Conservation (phyloP, 1,139 yeast genomes). For the Scheffersomyces stambukii region DNA sequence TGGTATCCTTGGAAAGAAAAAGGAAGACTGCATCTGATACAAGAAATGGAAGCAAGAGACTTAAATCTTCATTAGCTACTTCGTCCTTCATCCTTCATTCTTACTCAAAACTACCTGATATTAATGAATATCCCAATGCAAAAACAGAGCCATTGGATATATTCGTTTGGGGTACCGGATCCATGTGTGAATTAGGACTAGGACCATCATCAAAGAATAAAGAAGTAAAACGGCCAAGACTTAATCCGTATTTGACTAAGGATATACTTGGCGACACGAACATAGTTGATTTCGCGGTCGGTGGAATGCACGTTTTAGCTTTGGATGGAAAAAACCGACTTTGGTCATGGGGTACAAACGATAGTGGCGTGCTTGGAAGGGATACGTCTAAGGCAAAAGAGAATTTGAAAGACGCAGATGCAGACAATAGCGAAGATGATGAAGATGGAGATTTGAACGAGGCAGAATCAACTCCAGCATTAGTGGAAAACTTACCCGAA, state of each 20-base stretch:
- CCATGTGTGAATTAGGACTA: slow-evolving; percentile 94
- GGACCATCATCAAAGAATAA: slow-evolving; percentile 87
- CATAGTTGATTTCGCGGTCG: slow-evolving; percentile 83
- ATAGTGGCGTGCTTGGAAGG: slow-evolving; percentile 89
- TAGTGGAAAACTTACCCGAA: slow-evolving; percentile 65
- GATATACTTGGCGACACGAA: slow-evolving; percentile 49
- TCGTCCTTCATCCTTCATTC: slow-evolving; percentile 46
- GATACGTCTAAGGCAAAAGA: slow-evolving; percentile 65
- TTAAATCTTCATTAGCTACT: slow-evolving; percentile 27
- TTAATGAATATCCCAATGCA: slow-evolving; percentile 37
- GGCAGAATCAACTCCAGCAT: slow-evolving; percentile 81
- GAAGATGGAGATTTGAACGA: slow-evolving; percentile 84
- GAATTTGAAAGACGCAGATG: slow-evolving; percentile 50
- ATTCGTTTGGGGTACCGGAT: slow-evolving; percentile 94
- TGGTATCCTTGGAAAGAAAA: slow-evolving; percentile 46
- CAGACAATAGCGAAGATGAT: slow-evolving; percentile 63
- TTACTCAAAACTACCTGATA: slow-evolving; percentile 43
- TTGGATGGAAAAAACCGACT: slow-evolving; percentile 67
- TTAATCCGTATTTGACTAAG: slow-evolving; percentile 67
- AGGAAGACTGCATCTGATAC: slow-evolving; percentile 20
- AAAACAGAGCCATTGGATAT: slow-evolving; percentile 58
- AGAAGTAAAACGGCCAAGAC: slow-evolving; percentile 92
- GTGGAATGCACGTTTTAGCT: slow-evolving; percentile 93
- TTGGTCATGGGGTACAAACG: slow-evolving; percentile 99
- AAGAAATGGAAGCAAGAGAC: slow-evolving; percentile 17